Base-by-base conservation (phyloP, 495 filamentous ascomycete species). In the Sphaerosporella brunnea region DNA sequence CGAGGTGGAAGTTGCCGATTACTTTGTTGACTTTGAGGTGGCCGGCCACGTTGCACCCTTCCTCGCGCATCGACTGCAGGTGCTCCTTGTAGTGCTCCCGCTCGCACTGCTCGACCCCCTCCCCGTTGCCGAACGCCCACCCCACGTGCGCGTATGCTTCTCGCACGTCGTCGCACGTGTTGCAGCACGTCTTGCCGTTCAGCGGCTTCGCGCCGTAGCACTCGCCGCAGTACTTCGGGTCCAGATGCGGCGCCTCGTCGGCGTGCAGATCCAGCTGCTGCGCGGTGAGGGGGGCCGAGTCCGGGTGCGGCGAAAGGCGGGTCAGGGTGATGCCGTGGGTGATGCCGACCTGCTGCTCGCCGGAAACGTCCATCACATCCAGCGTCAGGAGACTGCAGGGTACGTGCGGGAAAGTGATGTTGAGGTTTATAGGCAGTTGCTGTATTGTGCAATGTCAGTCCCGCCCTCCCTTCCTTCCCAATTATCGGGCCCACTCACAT, bases 321-420 rank as follows among this genome's bases (percentile, higher is more conserved):
- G 93, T 81, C 62, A 94, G 94, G 60, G 73, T 79, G 51, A 97
- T 75, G 21, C 90, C 90, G 61, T 96, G 88, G 58, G 80, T 75
- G 46, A 97, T 82, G 35, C 90, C 92, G 41, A 80, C 78, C 61
- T 97, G 90, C 60, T 94, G 80, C 63, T 97, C 90, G 35, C 90
- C 90, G 11, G 83, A 92, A 9, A 97, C 87, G 64, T 97, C 90
- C 90, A 97, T 96, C 30, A 97, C 88, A 61, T 97, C 90, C 53
- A 97, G 76, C 13, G 90, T 95, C 43, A 96, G 66, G 39, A 97
- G 77, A 64, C 96, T 87, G 68, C 90, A 97, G 25, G 90, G 90
- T 24, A 97, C 69, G 25, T 78, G 78, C 3, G 92, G 90, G 64
- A 97, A 97, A 16, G 83, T 88, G 53, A 97, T 83, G 69, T 97